Base-by-base conservation (phyloP, 331 rosid genomes). In the Erythrophleum ivorense region DNA sequence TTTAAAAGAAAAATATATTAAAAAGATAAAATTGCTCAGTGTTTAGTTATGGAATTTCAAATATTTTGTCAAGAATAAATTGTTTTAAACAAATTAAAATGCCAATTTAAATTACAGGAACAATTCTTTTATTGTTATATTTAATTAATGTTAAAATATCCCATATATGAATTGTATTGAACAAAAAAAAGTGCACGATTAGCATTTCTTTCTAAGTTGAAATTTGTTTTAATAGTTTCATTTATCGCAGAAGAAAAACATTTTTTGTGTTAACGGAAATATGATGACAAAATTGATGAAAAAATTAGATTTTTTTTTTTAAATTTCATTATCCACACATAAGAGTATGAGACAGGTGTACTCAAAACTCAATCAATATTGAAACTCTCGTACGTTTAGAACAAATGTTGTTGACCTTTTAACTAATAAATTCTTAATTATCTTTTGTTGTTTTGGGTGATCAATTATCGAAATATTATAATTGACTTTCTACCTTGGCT, bases 401-500 rank as follows among this genome's bases (percentile, higher is more conserved):
- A 38, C 29, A 67, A 40, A 40, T 18, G 16, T n/a, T 67, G 45
- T n/a, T 41, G 73, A 41, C 73, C 73, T n/a, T 67, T 41, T 67
- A 67, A 67, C 53, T 67, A 40, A 41, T 24, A 5, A 41, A 67
- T 67, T 38, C 7, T 7, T 11, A 66, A 18, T 38, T 38, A 53
- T 53, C 21, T 53, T 53, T 55, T 6, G 11, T 18, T 55, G 11
- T 0, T 19, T n/a, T n/a, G 29, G 18, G 11, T 55, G 3, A 55
- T 53, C 62, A 55, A 18, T 16, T 4, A 65, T 66, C 72, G 7
- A 66, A 66, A 65, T 16, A 38, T n/a, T 9, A 67, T 9, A 64
- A 38, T 67, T 40, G 34, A 8, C 73, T 41, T 67, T 67, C 73
- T 41, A 41, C 6, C 12, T 67, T 18, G 73, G 73, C 73, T 67